Evolutionary conservation across 805 yeast species (phyloP).

Genomic region (Hanseniaspora jakobsenii): DNA sequence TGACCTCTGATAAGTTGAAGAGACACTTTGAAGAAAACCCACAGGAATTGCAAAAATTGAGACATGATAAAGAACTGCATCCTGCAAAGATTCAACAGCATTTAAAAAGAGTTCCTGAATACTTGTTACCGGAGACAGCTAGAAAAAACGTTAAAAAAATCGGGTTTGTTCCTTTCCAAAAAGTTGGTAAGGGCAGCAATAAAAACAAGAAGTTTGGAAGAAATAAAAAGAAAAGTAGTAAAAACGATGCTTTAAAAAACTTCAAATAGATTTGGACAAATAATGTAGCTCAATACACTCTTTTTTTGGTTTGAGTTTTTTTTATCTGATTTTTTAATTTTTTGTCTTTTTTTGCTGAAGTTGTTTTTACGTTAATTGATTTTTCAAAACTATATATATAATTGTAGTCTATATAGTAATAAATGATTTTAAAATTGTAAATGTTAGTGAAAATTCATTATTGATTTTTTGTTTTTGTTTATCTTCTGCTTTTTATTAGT

Average conservation of each 20-base stretch:
- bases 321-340: not conserved
- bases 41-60: constrained; percentile 72
- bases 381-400: no score
- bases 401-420: no score
- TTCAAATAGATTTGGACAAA: constrained; percentile 34
- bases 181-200: constrained; percentile 32
- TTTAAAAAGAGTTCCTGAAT: constrained; percentile 84
- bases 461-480: no score
- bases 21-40: constrained; percentile 96
- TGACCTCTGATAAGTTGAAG: constrained; percentile 79
- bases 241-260: constrained; percentile 55
- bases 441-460: no score
- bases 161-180: constrained; percentile 63
- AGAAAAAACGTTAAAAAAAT: constrained; percentile 43
- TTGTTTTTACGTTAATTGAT: no score
- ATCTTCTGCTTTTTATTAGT: no score
- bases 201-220: constrained; percentile 33
- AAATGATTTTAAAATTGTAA: no score
- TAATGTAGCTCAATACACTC: not conserved
- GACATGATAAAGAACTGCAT: constrained; percentile 85
- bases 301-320: not conserved
- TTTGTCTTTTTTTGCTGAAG: no score
- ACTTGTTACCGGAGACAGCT: constrained; percentile 71
- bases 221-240: constrained; percentile 31
- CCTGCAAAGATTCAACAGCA: constrained; percentile 73